Percentiles rank a stretch among this genome's conserved stretches.
phyloP scores from a whole-genome alignment of 1,284 basidiomycete genomes.

The Leccinum ponderosum region DNA sequence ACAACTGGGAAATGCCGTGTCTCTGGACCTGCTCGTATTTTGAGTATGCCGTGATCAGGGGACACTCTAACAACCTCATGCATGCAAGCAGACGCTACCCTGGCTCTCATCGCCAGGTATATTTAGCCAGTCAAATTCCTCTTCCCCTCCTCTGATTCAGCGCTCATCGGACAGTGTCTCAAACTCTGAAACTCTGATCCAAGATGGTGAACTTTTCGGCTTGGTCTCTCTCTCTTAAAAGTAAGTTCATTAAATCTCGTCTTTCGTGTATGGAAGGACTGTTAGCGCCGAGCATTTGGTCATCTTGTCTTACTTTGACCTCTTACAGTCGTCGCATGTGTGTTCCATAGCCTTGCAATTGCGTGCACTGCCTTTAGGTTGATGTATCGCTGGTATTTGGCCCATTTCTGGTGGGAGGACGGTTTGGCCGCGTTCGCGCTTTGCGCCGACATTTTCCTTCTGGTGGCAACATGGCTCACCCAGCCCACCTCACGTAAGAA shows the following conservation, averaged over 20 bases:
- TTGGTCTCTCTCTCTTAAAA: slow-evolving; percentile 18
- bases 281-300: background rate
- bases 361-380: slow-evolving; percentile 25
- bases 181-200: background rate
- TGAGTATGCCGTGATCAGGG: slow-evolving; percentile 9
- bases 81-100: background rate
- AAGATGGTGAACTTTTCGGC: background rate
- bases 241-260: slow-evolving; percentile 8
- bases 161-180: background rate
- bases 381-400: slow-evolving; percentile 18
- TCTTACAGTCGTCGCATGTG: slow-evolving; percentile 12
- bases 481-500: slow-evolving; percentile 7
- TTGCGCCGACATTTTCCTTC: slow-evolving; percentile 15
- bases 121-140: slow-evolving; percentile 2
- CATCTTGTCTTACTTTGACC: background rate
- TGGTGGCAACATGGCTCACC: slow-evolving; percentile 10
- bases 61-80: background rate
- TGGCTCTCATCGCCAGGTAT: background rate
- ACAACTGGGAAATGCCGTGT: background rate
- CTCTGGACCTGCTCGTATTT: background rate
- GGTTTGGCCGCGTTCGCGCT: slow-evolving; percentile 27
- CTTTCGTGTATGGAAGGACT: background rate
- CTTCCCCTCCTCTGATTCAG: background rate
- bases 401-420: slow-evolving; percentile 32
- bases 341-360: slow-evolving; percentile 27